Percentiles rank a stretch among this genome's conserved stretches.
These are phyloP conservation scores for Beta macrorhiza DNA, from an alignment of 179 eudicot species.

Conservation along the genomic window DNA sequence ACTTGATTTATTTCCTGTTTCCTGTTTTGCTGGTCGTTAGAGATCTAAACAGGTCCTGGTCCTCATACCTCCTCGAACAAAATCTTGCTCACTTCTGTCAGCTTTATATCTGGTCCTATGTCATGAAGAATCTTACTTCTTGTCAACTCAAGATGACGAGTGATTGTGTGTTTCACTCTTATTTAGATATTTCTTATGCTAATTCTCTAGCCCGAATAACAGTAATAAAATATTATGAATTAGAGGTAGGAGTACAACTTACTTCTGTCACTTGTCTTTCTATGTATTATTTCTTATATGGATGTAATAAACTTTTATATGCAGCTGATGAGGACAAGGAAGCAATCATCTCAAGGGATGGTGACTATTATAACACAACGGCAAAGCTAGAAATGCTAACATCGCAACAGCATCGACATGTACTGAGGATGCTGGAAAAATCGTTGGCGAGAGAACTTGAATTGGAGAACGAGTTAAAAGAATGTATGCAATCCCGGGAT, in stretches of 20 bases:
- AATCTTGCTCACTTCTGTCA: not conserved
- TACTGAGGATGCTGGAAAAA: constrained; percentile 79
- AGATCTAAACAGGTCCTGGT: not conserved
- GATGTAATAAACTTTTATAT: constrained; percentile 14
- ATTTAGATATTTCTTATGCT: not conserved
- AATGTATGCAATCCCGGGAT: constrained; percentile 55
- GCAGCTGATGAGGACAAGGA: constrained; percentile 51
- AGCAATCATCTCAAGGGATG: constrained; percentile 32
- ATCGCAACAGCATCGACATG: constrained; percentile 71
- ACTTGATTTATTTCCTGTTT: not conserved
- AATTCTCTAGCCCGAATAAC: not conserved
- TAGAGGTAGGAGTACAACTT: not conserved
- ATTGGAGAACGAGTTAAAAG: constrained; percentile 66
- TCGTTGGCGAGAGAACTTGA: constrained; percentile 83
- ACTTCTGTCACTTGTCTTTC: not conserved
- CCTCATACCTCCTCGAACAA: not conserved
- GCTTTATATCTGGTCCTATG: not conserved
- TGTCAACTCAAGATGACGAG: not conserved
- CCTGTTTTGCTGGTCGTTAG: not conserved
- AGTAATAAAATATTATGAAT: not conserved
- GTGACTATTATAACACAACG: constrained; percentile 32
- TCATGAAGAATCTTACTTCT: not conserved
- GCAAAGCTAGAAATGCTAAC: constrained; percentile 68
- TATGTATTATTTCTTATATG: not conserved
- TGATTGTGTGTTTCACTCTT: not conserved